Conservation (phyloP, 352 stramenopile species). For the Elongisporangium senticosum region DNA sequence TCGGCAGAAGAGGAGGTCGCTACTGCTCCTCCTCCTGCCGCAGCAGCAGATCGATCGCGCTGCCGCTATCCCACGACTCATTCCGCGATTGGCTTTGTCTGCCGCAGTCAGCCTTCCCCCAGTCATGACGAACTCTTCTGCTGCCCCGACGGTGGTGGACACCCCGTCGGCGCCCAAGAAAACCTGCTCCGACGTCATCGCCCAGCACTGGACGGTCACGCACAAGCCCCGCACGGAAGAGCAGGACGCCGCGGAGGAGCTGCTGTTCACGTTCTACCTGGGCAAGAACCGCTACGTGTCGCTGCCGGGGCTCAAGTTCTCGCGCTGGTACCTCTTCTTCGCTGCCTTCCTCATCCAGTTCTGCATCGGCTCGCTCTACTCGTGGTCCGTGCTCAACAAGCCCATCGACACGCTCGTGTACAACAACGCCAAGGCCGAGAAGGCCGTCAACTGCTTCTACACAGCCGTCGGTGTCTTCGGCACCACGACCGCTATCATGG, state of each 20-base stretch:
- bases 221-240: constrained; percentile 29
- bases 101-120: constrained; percentile 5
- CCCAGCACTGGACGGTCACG: constrained; percentile 45
- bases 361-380: constrained; percentile 70
- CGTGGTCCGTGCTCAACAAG: constrained; percentile 73
- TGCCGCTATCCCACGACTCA: constrained; percentile 6
- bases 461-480: constrained; percentile 60
- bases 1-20: background rate
- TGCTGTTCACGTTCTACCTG: constrained; percentile 45
- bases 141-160: constrained; percentile 2
- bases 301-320: constrained; percentile 38
- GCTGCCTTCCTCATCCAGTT: constrained; percentile 64
- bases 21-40: background rate
- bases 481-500: constrained; percentile 53
- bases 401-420: constrained; percentile 55
- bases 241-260: constrained; percentile 48
- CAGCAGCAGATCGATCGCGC: background rate
- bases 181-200: constrained; percentile 23
- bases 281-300: constrained; percentile 49
- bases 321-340: constrained; percentile 60
- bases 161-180: constrained; percentile 15
- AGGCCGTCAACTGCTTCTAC: constrained; percentile 73
- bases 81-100: constrained; percentile 23
- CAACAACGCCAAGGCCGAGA: constrained; percentile 34
- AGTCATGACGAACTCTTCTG: constrained; percentile 1